Percentiles rank a stretch among this genome's conserved stretches.
Evolutionary conservation across 2,329 filamentous ascomycete genomes (phyloP).

Genomic region (Fusarium sambucinum): DNA sequence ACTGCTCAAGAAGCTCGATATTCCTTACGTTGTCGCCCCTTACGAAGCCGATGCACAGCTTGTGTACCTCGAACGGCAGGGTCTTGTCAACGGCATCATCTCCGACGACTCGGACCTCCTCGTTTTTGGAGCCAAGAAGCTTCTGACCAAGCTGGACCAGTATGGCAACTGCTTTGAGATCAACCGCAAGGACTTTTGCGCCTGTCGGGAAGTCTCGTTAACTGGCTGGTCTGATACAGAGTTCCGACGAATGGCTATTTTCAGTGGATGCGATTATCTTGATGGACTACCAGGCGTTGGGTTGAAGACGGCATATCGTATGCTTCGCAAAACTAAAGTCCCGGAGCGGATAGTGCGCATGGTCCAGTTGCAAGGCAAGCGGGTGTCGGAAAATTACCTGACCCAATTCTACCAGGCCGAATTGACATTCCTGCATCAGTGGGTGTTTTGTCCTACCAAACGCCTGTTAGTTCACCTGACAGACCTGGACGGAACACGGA

Average conservation of each 20-base stretch:
- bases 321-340: slow-evolving; percentile 90
- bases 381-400: slow-evolving; percentile 84
- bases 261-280: slow-evolving; percentile 98
- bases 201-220: slow-evolving; percentile 87
- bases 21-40: slow-evolving; percentile 92
- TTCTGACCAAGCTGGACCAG: slow-evolving; percentile 94
- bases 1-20: slow-evolving; percentile 81
- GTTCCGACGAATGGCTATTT: slow-evolving; percentile 94
- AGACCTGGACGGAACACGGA: slow-evolving; percentile 70
- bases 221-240: slow-evolving; percentile 92
- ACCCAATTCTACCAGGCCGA: slow-evolving; percentile 88
- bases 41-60: slow-evolving; percentile 99
- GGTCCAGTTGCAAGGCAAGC: slow-evolving; percentile 90
- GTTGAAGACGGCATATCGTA: slow-evolving; percentile 90
- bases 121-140: slow-evolving; percentile 90
- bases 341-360: slow-evolving; percentile 85
- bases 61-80: slow-evolving; percentile 89
- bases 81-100: slow-evolving; percentile 86
- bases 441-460: slow-evolving; percentile 86
- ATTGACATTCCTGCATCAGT: slow-evolving; percentile 91
- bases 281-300: slow-evolving; percentile 86
- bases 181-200: slow-evolving; percentile 87
- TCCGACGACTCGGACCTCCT: slow-evolving; percentile 97
- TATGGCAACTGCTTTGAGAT: slow-evolving; percentile 95
- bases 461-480: slow-evolving; percentile 81